Percentiles rank a stretch among this genome's conserved stretches.
phyloP scores from a whole-genome alignment of 257 asterid species.

The Nicotiana tomentosiformis region DNA sequence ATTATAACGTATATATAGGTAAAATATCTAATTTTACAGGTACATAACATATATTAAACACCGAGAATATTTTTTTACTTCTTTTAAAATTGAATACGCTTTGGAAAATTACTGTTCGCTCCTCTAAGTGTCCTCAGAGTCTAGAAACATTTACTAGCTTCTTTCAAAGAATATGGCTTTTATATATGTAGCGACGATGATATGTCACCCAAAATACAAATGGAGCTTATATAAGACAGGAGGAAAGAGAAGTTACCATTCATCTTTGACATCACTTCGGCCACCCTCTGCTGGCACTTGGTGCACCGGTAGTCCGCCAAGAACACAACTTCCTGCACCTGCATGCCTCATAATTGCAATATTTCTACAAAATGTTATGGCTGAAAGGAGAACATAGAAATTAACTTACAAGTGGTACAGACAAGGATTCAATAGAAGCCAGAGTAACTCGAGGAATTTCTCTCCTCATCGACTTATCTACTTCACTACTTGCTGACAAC shows the following conservation, averaged over 20 bases:
- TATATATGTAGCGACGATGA: too few species aligned
- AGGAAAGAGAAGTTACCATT: slow-evolving; percentile 35
- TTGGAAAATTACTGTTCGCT: too few species aligned
- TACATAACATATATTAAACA: too few species aligned
- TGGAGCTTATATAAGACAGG: too few species aligned
- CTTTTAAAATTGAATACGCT: too few species aligned
- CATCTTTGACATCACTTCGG: slow-evolving; percentile 65
- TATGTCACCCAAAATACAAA: too few species aligned
- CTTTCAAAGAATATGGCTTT: too few species aligned
- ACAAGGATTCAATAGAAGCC: slow-evolving; percentile 36
- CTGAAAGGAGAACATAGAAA: background rate
- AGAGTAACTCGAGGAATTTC: slow-evolving; percentile 14
- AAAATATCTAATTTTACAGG: too few species aligned
- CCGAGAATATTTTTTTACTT: too few species aligned
- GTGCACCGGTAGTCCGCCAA: slow-evolving; percentile 73
- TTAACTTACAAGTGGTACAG: slow-evolving; percentile 29
- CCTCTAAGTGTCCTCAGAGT: too few species aligned
- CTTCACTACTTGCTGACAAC: background rate
- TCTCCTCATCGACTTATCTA: background rate
- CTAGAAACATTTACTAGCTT: too few species aligned
- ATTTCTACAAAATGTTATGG: slow-evolving; percentile 8
- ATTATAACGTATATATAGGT: too few species aligned
- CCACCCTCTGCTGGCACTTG: slow-evolving; percentile 70
- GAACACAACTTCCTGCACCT: slow-evolving; percentile 90
- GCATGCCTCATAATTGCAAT: background rate